phyloP scores from a whole-genome alignment of 2,329 filamentous ascomycete species.

The Zasmidium cellare region DNA sequence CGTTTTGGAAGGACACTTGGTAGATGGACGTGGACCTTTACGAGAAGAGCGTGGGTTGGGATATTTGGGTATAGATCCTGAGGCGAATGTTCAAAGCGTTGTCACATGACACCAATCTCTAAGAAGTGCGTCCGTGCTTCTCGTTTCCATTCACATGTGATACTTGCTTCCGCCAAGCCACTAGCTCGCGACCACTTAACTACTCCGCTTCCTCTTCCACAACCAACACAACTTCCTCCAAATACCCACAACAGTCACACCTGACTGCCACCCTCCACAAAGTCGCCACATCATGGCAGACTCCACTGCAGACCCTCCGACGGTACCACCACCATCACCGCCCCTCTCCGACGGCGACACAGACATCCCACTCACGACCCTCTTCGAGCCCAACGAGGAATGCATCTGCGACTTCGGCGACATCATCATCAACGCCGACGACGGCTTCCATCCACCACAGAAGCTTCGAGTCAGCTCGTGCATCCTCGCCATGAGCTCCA shows the following conservation, averaged over 20 bases:
- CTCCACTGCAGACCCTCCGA: background rate
- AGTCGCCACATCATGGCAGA: background rate
- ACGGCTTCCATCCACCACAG: constrained; percentile 11
- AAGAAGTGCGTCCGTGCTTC: background rate
- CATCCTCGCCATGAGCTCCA: constrained; percentile 18
- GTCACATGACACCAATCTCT: no score
- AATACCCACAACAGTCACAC: no score
- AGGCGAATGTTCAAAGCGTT: no score
- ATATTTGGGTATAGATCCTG: no score
- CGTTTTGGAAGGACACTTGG: background rate
- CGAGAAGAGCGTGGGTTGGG: no score
- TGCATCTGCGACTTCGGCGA: constrained; percentile 21
- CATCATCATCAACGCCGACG: constrained; percentile 16
- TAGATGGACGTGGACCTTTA: background rate
- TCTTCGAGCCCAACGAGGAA: constrained; percentile 15
- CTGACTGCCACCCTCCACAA: background rate
- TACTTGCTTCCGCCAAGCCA: background rate
- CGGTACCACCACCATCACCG: background rate
- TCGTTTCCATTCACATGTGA: background rate
- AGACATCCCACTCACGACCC: background rate
- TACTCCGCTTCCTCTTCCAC: background rate
- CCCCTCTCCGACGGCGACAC: background rate
- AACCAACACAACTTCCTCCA: no score
- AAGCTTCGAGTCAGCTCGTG: constrained; percentile 21
- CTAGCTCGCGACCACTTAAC: background rate